phyloP scores from a whole-genome alignment of 176 grass and related monocot genomes.

The Paspalum vaginatum region DNA sequence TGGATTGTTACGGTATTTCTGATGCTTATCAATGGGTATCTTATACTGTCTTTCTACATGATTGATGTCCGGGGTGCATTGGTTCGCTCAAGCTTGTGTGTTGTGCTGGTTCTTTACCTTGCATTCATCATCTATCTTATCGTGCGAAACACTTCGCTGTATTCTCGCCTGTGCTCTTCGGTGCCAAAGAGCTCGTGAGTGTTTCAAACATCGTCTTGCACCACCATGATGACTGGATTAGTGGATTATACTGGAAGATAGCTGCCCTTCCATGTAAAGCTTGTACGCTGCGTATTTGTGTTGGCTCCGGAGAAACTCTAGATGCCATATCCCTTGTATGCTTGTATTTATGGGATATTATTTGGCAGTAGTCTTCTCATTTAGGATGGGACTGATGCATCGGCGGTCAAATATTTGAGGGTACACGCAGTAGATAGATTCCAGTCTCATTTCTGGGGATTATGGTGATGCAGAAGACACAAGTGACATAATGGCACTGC shows the following conservation, averaged over 20 bases:
- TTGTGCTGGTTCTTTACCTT: constrained; percentile 62
- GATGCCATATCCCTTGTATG: constrained; percentile 36
- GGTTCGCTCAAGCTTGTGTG: constrained; percentile 63
- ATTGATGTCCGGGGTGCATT: constrained; percentile 66
- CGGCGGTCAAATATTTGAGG: constrained; percentile 14
- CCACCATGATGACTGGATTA: constrained; percentile 12
- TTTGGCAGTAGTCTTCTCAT: constrained; percentile 20
- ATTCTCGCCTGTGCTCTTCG: constrained; percentile 57
- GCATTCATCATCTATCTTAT: constrained; percentile 82
- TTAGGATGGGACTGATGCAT: constrained; percentile 20
- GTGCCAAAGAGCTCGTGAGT: constrained; percentile 61
- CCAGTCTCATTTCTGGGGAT: constrained; percentile 3
- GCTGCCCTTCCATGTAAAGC: constrained; percentile 20
- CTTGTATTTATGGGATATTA: constrained; percentile 40
- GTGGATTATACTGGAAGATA: constrained; percentile 31
- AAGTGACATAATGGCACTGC: background rate
- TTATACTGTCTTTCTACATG: constrained; percentile 78
- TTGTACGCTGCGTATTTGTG: constrained; percentile 34
- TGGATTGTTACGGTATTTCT: constrained; percentile 87
- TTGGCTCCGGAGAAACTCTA: constrained; percentile 35
- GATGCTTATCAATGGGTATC: constrained; percentile 94
- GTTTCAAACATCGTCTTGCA: background rate
- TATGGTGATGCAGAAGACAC: background rate
- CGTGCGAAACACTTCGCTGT: constrained; percentile 50
- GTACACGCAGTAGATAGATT: constrained; percentile 31